Evolutionary conservation across 768 basidiomycete genomes (phyloP), one percentile per base, ranked within the genome.

Genomic region (Trametes gibbosa): DNA sequence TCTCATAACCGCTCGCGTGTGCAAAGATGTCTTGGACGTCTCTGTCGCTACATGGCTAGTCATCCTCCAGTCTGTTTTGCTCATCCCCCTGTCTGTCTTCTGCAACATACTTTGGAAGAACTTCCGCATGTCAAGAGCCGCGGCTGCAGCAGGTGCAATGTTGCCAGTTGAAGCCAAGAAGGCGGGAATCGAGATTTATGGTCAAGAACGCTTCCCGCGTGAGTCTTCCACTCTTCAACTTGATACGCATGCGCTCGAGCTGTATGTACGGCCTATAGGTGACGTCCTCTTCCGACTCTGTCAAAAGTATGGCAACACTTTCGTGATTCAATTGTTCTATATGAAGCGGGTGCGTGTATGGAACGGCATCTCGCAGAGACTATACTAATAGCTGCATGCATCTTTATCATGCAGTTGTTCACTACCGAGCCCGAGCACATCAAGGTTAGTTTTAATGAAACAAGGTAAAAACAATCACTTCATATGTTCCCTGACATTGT

Each of bases 341-440:
- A 14, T 51, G 6, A 50, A 58, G 16, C 48, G 62, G 32, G 57
- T 63, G 17, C n/a, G 49, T 43, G 8, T 41, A 5, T 14, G 24
- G 32, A 37, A 12, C 17, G 32, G 2, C 29, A 13, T 25, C 2
- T 2, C 0, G 39, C 12, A 9, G 21, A 14, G 3, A 4, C 21
- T 8, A 10, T 34, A 23, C 17, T 23, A 1, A 13, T 17, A 19
- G 21, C 23, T 8, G 41, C 40, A 21, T 17, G 29, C 10, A 32
- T 32, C 29, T 17, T 29, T 17, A 1, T 19, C 17, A 12, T 23
- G 2, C 54, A 79, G 78, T 66, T 79, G 24, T 58, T 67, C 41
- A 79, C 77, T 0, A 57, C 35, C 0, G 77, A 78, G 42, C 77
- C 77, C 4, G 75, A 77, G 25, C 64, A 78, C 23, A 58, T 75